Percentiles rank a stretch among this genome's conserved stretches.
phyloP scores from a whole-genome alignment of 2,329 filamentous ascomycete species.

The Penicillium crustosum region DNA sequence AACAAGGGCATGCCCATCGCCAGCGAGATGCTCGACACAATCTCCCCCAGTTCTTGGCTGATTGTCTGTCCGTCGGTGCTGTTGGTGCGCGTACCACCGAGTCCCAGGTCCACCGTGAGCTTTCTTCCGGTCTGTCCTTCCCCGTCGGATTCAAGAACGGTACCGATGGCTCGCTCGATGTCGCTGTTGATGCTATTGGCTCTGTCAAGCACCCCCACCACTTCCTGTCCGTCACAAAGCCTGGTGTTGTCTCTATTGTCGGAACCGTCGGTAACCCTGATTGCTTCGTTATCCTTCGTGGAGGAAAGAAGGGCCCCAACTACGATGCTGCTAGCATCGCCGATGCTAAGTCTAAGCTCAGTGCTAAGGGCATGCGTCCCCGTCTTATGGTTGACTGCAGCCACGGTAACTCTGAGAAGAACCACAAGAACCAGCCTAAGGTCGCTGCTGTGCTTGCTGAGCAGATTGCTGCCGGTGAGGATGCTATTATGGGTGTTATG shows the following conservation, averaged over 20 bases:
- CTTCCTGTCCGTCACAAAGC: constrained; percentile 97
- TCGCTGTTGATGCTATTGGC: constrained; percentile 93
- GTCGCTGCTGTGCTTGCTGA: constrained; percentile 78
- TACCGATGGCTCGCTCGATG: constrained; percentile 83
- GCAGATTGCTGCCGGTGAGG: constrained; percentile 82
- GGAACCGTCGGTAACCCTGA: constrained; percentile 94
- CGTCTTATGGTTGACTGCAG: constrained; percentile 97
- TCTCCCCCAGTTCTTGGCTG: constrained; percentile 93
- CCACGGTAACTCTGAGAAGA: constrained; percentile 92
- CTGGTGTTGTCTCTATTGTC: constrained; percentile 90
- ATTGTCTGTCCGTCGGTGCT: constrained; percentile 86
- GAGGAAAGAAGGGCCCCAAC: constrained; percentile 91
- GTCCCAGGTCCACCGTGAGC: constrained; percentile 89
- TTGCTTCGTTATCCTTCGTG: constrained; percentile 93
- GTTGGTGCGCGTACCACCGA: constrained; percentile 96
- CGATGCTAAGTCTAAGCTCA: constrained; percentile 76
- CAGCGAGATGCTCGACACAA: constrained; percentile 97
- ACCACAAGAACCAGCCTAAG: constrained; percentile 96
- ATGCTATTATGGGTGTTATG: constrained; percentile 94
- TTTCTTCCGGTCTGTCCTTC: constrained; percentile 92
- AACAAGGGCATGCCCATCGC: constrained; percentile 92
- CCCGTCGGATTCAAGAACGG: constrained; percentile 99
- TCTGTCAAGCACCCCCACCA: constrained; percentile 90
- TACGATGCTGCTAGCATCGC: constrained; percentile 83
- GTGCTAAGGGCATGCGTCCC: constrained; percentile 69